Percentiles rank a stretch among this genome's conserved stretches.
phyloP scores from a whole-genome alignment of 2,329 filamentous ascomycete species.

The Westerdykella aurantiaca region DNA sequence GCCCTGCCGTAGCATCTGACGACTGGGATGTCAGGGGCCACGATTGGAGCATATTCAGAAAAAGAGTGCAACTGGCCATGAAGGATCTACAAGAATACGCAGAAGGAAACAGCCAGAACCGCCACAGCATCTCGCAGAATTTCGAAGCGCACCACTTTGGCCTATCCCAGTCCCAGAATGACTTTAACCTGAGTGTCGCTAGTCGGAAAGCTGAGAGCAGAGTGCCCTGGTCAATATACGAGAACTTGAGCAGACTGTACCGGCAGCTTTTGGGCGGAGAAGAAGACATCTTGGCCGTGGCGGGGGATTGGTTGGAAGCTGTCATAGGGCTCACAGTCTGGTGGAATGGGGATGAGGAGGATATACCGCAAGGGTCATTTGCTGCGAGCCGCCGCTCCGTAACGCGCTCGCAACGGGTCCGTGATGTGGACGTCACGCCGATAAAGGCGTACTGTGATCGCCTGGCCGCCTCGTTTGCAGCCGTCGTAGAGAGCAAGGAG shows the following conservation, averaged over 20 bases:
- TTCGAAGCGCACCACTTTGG: constrained; percentile 41
- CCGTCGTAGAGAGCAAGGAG: constrained; percentile 60
- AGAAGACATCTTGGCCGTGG: constrained; percentile 66
- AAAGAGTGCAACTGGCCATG: constrained; percentile 63
- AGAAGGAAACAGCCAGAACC: constrained; percentile 60
- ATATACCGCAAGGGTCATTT: constrained; percentile 39
- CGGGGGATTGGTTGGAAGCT: constrained; percentile 90
- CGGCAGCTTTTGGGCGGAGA: constrained; percentile 71
- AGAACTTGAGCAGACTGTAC: constrained; percentile 75
- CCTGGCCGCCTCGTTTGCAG: constrained; percentile 63
- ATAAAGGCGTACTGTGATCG: constrained; percentile 67
- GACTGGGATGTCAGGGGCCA: constrained; percentile 80
- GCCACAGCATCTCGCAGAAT: constrained; percentile 38
- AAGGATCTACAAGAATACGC: constrained; percentile 71
- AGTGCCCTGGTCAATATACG: constrained; percentile 85
- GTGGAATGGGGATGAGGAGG: constrained; percentile 74
- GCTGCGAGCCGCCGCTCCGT: constrained; percentile 42
- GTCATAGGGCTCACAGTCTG: constrained; percentile 76
- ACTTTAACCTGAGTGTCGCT: constrained; percentile 59
- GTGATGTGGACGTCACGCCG: constrained; percentile 48
- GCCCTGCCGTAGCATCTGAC: constrained; percentile 58
- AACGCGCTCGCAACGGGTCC: constrained; percentile 37
- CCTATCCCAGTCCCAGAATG: constrained; percentile 44
- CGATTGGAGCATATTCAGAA: constrained; percentile 80
- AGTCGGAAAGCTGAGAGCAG: constrained; percentile 73